Base-by-base conservation (phyloP, 2,329 filamentous ascomycete genomes). In the Talaromyces piceae region DNA sequence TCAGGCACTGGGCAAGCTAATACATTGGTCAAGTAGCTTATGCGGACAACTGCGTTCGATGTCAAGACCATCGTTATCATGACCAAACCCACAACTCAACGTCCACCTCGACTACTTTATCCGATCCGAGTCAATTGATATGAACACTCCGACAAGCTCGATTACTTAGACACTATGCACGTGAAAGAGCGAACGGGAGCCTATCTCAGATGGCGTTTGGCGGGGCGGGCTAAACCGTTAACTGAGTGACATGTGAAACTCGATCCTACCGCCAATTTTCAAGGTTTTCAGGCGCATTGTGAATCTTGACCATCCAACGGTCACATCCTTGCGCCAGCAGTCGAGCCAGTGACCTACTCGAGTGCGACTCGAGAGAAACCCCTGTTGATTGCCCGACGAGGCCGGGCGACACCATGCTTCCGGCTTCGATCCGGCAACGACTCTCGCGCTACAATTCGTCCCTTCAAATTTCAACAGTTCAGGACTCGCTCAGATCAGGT, bases 391-490 rank as follows among this genome's bases (percentile, higher is more conserved):
- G 16, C 20, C 33, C n/a, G 20, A n/a, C 33, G 16, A 37, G 11
- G 33, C 20, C 18, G 9, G 33, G 33, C 16, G 7, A 37, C 33
- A 43, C 18, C 16, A 54, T 54, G 52, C 41, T 66, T 13, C 61
- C 63, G 26, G 61, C 59, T 18, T 60, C 60, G 2, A 58, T 67
- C 33, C 59, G 62, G 46, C 61, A 61, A 39, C 63, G 59, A 13
- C 54, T 67, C 8, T 56, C 60, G 18, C 56, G 58, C 11, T 57
- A 56, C 12, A 55, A 57, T 37, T 56, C 50, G 41, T 41, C 54
- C 37, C 9, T 46, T 23, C 31, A n/a, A n/a, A n/a, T n/a, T n/a
- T n/a, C 39, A 22, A 18, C 26, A 22, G 4, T 16, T 16, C 41
- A 54, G 22, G 37, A 45, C n/a, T 37, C 20, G 11, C 26, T 48